These are phyloP conservation scores for Castanospermum australe DNA, from an alignment of 306 rosid species.

Conservation along the genomic window DNA sequence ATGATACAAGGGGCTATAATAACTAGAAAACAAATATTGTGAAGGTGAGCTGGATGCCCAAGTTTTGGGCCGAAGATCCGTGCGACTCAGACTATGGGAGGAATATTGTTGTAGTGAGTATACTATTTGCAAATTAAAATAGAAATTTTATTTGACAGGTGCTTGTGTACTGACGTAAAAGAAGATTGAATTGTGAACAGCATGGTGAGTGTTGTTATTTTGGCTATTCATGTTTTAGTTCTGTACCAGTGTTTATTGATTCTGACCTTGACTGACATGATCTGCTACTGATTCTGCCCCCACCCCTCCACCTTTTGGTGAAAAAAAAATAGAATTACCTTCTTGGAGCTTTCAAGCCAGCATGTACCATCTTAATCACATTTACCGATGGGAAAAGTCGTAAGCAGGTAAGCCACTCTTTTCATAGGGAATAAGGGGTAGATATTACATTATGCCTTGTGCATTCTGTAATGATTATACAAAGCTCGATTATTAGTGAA, in stretches of 20 bases:
- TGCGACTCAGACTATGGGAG: background rate
- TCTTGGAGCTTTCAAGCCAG: constrained; percentile 99
- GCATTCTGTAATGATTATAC: background rate
- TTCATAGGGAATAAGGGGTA: background rate
- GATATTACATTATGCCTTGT: background rate
- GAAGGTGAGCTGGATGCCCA: too few species aligned
- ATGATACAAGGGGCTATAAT: background rate
- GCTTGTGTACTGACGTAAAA: background rate
- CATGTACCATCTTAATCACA: constrained; percentile 77
- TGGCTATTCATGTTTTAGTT: background rate
- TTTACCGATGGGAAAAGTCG: constrained; percentile 88
- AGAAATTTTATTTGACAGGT: background rate
- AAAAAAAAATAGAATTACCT: constrained; percentile 67
- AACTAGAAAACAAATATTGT: background rate
- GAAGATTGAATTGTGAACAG: background rate
- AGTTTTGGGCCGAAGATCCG: too few species aligned
- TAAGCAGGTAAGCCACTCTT: constrained; percentile 67
- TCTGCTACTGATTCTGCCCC: background rate
- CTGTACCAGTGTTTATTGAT: background rate
- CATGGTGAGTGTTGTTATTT: constrained; percentile 6
- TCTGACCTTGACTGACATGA: background rate
- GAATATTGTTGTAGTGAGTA: background rate
- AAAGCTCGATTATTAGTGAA: constrained; percentile 8
- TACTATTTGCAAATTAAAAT: background rate
- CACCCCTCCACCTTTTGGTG: background rate